Evolutionary conservation across 1,284 basidiomycete species (phyloP), one percentile per base, ranked within the genome.

Genomic region (Tilletiopsis washingtonensis): DNA sequence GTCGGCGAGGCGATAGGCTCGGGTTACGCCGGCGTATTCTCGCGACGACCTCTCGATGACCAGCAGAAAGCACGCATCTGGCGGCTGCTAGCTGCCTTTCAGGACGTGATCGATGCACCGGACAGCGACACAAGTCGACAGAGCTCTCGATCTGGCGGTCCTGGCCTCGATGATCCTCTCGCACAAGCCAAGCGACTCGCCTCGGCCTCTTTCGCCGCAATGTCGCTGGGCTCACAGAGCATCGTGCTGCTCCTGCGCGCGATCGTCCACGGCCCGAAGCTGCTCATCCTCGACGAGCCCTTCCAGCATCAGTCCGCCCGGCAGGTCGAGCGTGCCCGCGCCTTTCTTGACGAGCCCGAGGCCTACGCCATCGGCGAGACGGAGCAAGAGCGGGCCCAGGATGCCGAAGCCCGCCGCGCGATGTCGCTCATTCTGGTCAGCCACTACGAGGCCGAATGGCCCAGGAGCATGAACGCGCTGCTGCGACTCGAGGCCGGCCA

Each of bases 371-470:
- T 46, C 1, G 59, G 58, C 2, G 19, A 38, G 2, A 36, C 34
- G 0, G 43, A 29, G 1, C 20, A 45, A 12, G 51, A 64, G 36
- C 25, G 27, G 4, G 15, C 32, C 11, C 6, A 2, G 3, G 62
- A 66, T 40, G 9, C 27, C 1, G 26, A 49, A n/a, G 47, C 23
- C 21, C 11, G 32, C 14, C 14, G 53, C 47, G 52, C 59, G 15
- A 25, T 54, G 48, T 64, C 62, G 1, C 39, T 73, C 0, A 65
- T 73, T 2, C 26, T 65, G 4, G 64, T 73, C 3, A 69, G 66
- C 43, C 70, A 73, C 45, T 73, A 69, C 49, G 61, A 69, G 39
- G 24, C 40, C n/a, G 70, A 71, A 38, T 73, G 69, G 67, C 69
- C 64, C 1, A 46, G 29, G 29, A 34, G 29, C 29, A 34, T 34